These are phyloP conservation scores for Radiomyces spectabilis DNA, from an alignment of 192 early-diverging fungal genomes.

Conservation along the genomic window DNA sequence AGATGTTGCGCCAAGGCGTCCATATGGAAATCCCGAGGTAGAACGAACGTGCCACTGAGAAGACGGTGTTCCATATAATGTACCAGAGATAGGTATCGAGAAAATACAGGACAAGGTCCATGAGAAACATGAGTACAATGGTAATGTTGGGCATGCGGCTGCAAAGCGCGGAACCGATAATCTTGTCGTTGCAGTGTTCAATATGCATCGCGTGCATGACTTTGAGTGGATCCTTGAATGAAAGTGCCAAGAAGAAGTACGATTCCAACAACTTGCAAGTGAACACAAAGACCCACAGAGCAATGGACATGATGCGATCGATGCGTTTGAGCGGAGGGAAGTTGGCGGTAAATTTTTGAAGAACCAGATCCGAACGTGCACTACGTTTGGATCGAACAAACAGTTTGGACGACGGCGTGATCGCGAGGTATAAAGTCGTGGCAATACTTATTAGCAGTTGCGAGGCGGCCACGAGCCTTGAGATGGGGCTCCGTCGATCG, in stretches of 20 bases:
- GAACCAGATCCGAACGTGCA: conserved; percentile 34
- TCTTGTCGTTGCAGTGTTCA: conserved; percentile 51
- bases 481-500: conserved; percentile 30
- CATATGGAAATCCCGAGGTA: conserved; percentile 74
- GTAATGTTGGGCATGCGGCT: conserved; percentile 60
- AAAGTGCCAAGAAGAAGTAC: conserved; percentile 75
- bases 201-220: conserved; percentile 41
- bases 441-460: conserved; percentile 65
- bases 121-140: conserved; percentile 65
- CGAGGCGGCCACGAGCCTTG: conserved; percentile 52
- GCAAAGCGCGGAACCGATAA: conserved; percentile 51
- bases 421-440: conserved; percentile 56
- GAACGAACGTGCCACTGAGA: conserved; percentile 71
- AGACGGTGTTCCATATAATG: conserved; percentile 76
- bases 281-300: conserved; percentile 66
- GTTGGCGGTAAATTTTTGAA: conserved; percentile 62
- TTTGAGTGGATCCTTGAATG: conserved; percentile 71
- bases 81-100: conserved; percentile 87
- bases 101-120: conserved; percentile 71
- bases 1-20: conserved; percentile 78
- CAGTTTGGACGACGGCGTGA: conserved; percentile 57
- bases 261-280: conserved; percentile 72
- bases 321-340: conserved; percentile 61
- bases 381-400: conserved; percentile 35
- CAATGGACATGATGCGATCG: conserved; percentile 62